phyloP scores from a whole-genome alignment of 345 rosid genomes.

The Reutealis trisperma region DNA sequence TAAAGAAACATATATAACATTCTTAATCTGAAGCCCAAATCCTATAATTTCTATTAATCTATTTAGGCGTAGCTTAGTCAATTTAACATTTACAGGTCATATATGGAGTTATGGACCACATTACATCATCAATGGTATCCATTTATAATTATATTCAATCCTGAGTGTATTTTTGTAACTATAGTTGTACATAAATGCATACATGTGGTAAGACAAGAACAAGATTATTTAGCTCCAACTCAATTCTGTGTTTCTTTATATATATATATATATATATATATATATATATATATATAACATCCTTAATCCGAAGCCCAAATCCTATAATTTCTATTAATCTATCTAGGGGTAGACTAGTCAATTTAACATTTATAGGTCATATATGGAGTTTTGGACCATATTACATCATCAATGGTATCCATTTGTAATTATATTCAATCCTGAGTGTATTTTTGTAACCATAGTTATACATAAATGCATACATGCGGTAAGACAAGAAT shows the following conservation, averaged over 20 bases:
- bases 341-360: not conserved
- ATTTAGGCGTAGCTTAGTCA: not conserved
- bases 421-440: not conserved
- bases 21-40: too few species aligned
- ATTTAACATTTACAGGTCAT: not conserved
- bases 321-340: not conserved
- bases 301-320: too few species aligned
- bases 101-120: not conserved
- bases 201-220: not conserved
- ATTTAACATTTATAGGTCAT: not conserved
- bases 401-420: not conserved
- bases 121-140: not conserved
- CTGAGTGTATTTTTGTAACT: not conserved
- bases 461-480: not conserved
- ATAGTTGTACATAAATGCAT: not conserved
- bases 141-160: not conserved
- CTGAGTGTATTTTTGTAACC: not conserved
- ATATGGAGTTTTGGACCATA: not conserved
- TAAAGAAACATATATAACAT: too few species aligned
- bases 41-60: not conserved
- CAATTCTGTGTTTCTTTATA: too few species aligned
- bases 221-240: not conserved
- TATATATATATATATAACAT: too few species aligned
- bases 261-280: too few species aligned
- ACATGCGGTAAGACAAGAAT: not conserved